These are phyloP conservation scores for Angomonas desouzai DNA, from an alignment of 208 protist genomes.

Conservation along the genomic window DNA sequence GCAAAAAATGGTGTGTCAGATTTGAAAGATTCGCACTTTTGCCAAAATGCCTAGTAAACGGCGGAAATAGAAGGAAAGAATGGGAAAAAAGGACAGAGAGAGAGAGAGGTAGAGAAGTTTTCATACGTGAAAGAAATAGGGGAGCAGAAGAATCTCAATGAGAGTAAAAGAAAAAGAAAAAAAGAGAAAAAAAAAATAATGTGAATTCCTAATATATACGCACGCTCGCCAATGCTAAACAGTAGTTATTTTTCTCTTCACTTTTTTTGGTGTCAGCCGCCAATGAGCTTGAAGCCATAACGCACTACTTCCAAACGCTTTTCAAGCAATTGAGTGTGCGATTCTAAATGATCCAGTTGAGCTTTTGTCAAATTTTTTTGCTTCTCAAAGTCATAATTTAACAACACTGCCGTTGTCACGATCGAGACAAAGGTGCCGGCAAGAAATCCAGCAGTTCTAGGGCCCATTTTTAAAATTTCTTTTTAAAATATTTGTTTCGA, in stretches of 20 bases:
- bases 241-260: not conserved
- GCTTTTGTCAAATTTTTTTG: constrained; percentile 32
- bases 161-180: not conserved
- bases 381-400: constrained; percentile 35
- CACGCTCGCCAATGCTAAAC: not conserved
- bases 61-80: not conserved
- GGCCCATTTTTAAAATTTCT: constrained; percentile 28
- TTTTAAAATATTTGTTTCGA: not conserved
- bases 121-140: too few relatives aligned
- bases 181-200: too few relatives aligned
- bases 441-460: constrained; percentile 43
- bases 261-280: not conserved
- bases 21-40: not conserved
- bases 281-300: constrained; percentile 10
- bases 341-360: constrained; percentile 24
- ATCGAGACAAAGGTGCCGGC: constrained; percentile 22
- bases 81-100: constrained; percentile 6
- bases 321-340: constrained; percentile 21
- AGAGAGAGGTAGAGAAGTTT: too few relatives aligned
- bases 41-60: not conserved
- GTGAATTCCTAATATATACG: not conserved
- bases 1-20: constrained; percentile 12
- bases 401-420: constrained; percentile 18
- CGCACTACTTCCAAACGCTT: constrained; percentile 26
- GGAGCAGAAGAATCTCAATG: too few relatives aligned